Percentiles rank a stretch among this genome's conserved stretches.
These are phyloP conservation scores for Apiosordaria backusii DNA, from an alignment of 495 filamentous ascomycete species.

Conservation along the genomic window DNA sequence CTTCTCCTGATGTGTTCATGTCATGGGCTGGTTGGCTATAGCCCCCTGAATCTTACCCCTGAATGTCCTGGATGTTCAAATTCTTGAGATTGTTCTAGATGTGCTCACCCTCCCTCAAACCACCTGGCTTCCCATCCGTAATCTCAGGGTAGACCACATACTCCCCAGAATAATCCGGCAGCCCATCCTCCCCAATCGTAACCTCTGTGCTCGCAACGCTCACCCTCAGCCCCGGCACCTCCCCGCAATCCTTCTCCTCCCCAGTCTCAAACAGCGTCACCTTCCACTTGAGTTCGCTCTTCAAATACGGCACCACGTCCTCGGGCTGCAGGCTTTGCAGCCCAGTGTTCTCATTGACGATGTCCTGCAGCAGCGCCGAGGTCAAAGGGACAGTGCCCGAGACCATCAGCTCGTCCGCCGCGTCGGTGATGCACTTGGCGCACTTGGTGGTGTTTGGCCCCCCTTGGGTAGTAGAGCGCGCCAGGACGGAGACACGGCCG, in stretches of 20 bases:
- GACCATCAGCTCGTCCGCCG: constrained; percentile 27
- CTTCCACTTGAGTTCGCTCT: constrained; percentile 34
- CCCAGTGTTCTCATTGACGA: constrained; percentile 28
- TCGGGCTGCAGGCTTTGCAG: constrained; percentile 23
- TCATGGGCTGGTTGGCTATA: too few relatives aligned
- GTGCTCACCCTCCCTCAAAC: constrained; percentile 77
- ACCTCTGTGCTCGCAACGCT: constrained; percentile 39
- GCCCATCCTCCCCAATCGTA: constrained; percentile 28
- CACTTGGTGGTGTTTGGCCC: constrained; percentile 20
- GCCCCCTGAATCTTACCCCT: too few relatives aligned
- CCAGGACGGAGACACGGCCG: constrained; percentile 39
- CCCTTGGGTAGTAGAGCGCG: constrained; percentile 21
- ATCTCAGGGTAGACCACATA: constrained; percentile 37
- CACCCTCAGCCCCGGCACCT: constrained; percentile 35
- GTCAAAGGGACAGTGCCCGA: constrained; percentile 44
- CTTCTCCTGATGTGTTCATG: background rate
- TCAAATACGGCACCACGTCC: constrained; percentile 38
- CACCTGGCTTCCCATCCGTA: constrained; percentile 35
- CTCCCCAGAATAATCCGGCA: constrained; percentile 33
- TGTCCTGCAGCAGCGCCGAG: constrained; percentile 37
- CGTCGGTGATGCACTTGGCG: constrained; percentile 35
- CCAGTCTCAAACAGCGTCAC: constrained; percentile 33
- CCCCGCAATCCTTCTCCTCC: constrained; percentile 27
- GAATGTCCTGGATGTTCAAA: background rate
- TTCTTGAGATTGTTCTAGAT: too few relatives aligned